Base-by-base conservation (phyloP, 2,329 filamentous ascomycete genomes). In the Claviceps quebecensis region DNA sequence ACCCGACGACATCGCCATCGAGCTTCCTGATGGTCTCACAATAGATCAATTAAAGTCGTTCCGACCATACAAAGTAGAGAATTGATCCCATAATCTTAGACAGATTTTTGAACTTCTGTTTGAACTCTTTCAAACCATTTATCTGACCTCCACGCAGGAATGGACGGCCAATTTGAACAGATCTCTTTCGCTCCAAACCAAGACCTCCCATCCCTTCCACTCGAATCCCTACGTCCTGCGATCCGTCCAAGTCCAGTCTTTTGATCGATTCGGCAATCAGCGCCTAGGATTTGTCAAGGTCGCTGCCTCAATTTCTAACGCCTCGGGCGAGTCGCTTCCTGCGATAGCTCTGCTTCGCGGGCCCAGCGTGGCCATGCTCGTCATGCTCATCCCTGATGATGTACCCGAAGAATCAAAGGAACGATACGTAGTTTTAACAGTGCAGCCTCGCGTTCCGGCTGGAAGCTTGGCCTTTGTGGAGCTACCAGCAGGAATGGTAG, bases 281-380 rank as follows among this genome's bases (percentile, higher is more conserved):
- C 67, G 70, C 2, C 61, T 82, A 14, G 78, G 78, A 45, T 83
- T 83, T 60, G 59, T 82, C 22, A 82, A 81, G 55, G 61, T 81
- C 39, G 65, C 63, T 2, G 72, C 77, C 6, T 57, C 63, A 2
- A 67, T 82, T 1, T 63, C 65, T 53, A 81, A 78, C 57, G 52
- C 56, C 1, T 64, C 65, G 0, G 72, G 71, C 51, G 74, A 78
- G 56, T 61, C 57, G 1, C 68, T 83, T 0, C 77, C 79, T 0
- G 77, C 75, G 4, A 67, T 67, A 2, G 68, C 78, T 0, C 76
- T 83, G 53, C 68, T 83, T 2, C 73, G 80, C 39, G 80, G 80
- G 0, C 72, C 77, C n/a, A 76, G 72, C 58, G 78, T 83, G 44
- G 78, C 72, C 23, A 77, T 83, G 72, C 70, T 83, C 8, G 70